Conservation (phyloP, 1,284 basidiomycete species). For the Sanghuangporus baumii region DNA sequence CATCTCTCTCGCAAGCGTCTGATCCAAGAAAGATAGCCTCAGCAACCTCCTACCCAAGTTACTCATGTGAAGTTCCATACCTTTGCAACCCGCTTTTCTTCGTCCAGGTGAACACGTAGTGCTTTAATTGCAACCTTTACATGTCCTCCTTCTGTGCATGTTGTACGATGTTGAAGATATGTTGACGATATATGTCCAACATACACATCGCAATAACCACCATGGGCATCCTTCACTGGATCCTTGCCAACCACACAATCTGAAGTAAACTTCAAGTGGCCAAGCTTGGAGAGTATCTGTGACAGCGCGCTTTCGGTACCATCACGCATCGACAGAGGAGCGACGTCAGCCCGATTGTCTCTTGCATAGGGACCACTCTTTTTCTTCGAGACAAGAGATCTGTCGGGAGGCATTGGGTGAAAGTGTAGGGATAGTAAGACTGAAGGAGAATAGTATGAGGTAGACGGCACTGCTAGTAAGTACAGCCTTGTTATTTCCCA, state of each 20-base stretch:
- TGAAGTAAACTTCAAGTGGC: too few relatives aligned
- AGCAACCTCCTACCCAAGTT: neutral
- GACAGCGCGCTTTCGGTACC: too few relatives aligned
- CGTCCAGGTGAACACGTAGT: neutral
- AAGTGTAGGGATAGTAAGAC: too few relatives aligned
- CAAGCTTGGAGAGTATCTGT: too few relatives aligned
- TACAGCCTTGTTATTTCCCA: too few relatives aligned
- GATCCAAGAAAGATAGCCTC: neutral
- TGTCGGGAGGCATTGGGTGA: too few relatives aligned
- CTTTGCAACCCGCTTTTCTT: neutral
- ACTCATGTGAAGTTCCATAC: neutral
- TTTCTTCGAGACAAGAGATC: too few relatives aligned
- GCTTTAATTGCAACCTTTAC: constrained; percentile 12
- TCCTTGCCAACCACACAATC: neutral
- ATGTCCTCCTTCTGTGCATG: neutral
- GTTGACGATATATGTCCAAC: neutral
- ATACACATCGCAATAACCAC: constrained; percentile 7
- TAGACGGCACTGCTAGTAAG: too few relatives aligned
- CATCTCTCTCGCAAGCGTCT: constrained; percentile 8
- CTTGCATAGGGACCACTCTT: too few relatives aligned
- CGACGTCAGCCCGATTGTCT: too few relatives aligned
- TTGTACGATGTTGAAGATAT: neutral
- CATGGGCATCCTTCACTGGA: constrained; percentile 2
- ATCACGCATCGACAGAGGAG: too few relatives aligned
- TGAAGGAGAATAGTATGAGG: too few relatives aligned